Evolutionary conservation across 2,329 filamentous ascomycete genomes (phyloP).

Genomic region (Colletotrichum siamense): DNA sequence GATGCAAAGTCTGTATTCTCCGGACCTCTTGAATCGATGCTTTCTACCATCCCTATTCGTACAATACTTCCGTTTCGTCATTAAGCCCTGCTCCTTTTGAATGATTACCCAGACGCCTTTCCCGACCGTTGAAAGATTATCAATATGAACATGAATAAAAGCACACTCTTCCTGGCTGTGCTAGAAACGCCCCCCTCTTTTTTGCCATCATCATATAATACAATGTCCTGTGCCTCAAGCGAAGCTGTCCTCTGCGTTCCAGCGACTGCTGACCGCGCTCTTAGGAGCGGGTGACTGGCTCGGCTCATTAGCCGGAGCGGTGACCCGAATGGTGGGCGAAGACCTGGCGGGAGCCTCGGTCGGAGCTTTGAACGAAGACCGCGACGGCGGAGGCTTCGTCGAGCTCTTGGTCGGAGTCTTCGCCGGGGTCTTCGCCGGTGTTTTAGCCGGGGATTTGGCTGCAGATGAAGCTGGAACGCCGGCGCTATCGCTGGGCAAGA

Average conservation of each 20-base stretch:
- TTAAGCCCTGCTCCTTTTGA: constrained; percentile 9
- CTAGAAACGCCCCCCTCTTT: background rate
- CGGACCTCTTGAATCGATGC: constrained; percentile 12
- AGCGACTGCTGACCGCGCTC: constrained; percentile 34
- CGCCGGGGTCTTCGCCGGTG: background rate
- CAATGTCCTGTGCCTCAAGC: constrained; percentile 32
- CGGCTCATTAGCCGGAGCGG: background rate
- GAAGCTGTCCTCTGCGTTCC: constrained; percentile 50
- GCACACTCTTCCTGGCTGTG: background rate
- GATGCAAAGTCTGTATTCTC: constrained; percentile 13
- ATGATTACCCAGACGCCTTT: constrained; percentile 12
- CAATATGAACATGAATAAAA: constrained; percentile 1
- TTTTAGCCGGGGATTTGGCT: background rate
- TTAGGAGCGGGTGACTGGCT: background rate
- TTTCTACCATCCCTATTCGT: constrained; percentile 16
- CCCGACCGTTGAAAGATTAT: background rate
- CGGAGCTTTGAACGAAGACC: background rate
- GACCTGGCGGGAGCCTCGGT: constrained; percentile 13
- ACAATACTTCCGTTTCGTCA: constrained; percentile 21
- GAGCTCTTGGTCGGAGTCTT: background rate
- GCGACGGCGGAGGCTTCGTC: background rate
- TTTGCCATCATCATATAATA: constrained; percentile 3
- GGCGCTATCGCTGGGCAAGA: constrained; percentile 39
- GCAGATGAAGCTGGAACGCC: background rate
- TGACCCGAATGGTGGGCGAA: background rate